phyloP scores from a whole-genome alignment of 2,329 filamentous ascomycete genomes.

The Xylaria sp. region DNA sequence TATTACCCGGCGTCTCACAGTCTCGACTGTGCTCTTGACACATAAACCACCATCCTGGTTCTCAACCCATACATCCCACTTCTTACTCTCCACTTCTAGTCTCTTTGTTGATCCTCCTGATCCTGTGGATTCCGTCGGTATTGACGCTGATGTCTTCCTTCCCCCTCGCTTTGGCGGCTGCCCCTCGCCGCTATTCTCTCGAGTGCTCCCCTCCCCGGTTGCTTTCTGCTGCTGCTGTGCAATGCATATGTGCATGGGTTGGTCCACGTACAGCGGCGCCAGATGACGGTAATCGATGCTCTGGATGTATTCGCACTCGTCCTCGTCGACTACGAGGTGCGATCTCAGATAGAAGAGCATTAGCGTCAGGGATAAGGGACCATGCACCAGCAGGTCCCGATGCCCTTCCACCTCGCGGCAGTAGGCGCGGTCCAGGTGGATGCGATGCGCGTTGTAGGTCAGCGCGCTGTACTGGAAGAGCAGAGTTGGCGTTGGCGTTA shows the following conservation, averaged over 20 bases:
- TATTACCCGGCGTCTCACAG: not conserved
- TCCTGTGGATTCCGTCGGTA: too few species aligned
- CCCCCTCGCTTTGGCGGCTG: conserved; percentile 51
- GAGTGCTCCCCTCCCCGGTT: not conserved
- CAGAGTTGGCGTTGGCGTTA: conserved; percentile 75
- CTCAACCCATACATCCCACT: conserved; percentile 74
- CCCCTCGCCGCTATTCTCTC: conserved; percentile 48
- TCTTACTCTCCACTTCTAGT: conserved; percentile 32
- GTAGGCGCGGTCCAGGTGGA: conserved; percentile 84
- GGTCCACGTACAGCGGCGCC: conserved; percentile 80
- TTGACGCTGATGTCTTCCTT: conserved; percentile 32
- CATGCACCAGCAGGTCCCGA: conserved; percentile 82
- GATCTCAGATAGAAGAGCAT: conserved; percentile 75
- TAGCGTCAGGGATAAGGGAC: conserved; percentile 81
- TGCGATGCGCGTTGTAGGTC: conserved; percentile 90
- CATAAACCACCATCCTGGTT: conserved; percentile 69
- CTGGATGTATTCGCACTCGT: conserved; percentile 53
- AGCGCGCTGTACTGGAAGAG: conserved; percentile 93
- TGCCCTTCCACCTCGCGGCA: conserved; percentile 79
- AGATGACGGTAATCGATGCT: conserved; percentile 83
- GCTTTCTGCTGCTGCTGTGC: conserved; percentile 52
- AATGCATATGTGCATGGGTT: conserved; percentile 77
- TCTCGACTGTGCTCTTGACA: conserved; percentile 65
- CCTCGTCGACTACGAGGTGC: conserved; percentile 53
- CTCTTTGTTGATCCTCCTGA: too few species aligned